Evolutionary conservation across 768 basidiomycete species (phyloP), one percentile per base, ranked within the genome.

Genomic region (Xerocomus potaroensis): DNA sequence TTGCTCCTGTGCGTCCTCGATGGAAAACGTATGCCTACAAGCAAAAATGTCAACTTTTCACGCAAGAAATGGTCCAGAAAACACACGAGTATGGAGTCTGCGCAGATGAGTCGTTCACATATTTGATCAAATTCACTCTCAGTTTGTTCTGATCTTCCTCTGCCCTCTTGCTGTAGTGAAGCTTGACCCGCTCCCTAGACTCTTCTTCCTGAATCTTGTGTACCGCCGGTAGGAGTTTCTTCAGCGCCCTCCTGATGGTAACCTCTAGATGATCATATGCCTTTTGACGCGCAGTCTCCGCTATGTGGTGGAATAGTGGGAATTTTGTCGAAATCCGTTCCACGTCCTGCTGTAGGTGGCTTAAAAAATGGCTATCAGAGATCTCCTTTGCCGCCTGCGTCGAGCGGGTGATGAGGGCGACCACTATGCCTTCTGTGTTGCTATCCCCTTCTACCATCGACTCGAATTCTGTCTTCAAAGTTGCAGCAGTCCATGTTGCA

Each of bases 341-440:
- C 42, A 45, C 29, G 18, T 43, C 41, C 18, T 41, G 15, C 1
- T 31, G 32, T 18, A 63, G 14, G 1, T 45, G 26, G 2, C 29
- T 33, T 22, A 65, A 41, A 19, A 63, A 54, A 7, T 43, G 43
- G 21, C 22, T 23, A n/a, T 63, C 60, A 0, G 47, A 7, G 5
- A 54, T 41, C 1, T 23, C 21, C n/a, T 15, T 14, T 23, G 39
- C 45, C 7, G 26, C 33, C 3, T 10, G 24, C 3, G 19, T 35
- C 12, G 57, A 51, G 0, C 16, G 34, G 9, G 8, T 35, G n/a
- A 62, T 2, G 15, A 48, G 39, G 7, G 15, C 18, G n/a, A n/a
- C n/a, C n/a, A n/a, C n/a, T n/a, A n/a, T n/a, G n/a, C n/a, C n/a
- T n/a, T n/a, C n/a, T n/a, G n/a, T n/a, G n/a, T n/a, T n/a, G n/a